phyloP scores from a whole-genome alignment of 768 basidiomycete species.

The Calocybe indica region DNA sequence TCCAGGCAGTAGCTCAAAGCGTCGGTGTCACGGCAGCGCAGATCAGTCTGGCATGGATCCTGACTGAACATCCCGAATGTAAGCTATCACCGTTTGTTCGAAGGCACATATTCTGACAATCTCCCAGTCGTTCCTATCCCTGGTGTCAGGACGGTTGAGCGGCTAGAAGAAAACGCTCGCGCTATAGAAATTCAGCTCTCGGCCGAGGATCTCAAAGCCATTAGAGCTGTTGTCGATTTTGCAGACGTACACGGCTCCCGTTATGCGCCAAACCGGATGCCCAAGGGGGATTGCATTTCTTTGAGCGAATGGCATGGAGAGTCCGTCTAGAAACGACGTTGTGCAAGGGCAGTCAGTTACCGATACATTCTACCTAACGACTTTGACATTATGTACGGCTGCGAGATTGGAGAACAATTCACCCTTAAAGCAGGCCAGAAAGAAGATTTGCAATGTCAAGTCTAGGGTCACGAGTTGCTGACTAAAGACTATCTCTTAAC shows the following conservation, averaged over 20 bases:
- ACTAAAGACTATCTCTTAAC: too few relatives aligned
- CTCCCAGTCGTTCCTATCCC: slow-evolving; percentile 20
- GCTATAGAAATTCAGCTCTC: slow-evolving; percentile 11
- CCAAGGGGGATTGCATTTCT: slow-evolving; percentile 14
- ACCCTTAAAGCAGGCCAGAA: too few relatives aligned
- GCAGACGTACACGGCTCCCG: slow-evolving; percentile 17
- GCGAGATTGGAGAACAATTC: too few relatives aligned
- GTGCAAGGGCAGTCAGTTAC: neutral
- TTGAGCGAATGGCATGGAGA: slow-evolving; percentile 12
- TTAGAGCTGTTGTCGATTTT: slow-evolving; percentile 12
- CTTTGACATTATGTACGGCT: too few relatives aligned
- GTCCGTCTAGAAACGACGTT: neutral
- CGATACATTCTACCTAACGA: too few relatives aligned
- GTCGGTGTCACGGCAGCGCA: slow-evolving; percentile 34
- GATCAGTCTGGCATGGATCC: slow-evolving; percentile 40
- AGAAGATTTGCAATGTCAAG: too few relatives aligned
- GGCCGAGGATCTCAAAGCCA: slow-evolving; percentile 14
- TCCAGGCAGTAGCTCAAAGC: slow-evolving; percentile 26
- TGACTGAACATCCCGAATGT: slow-evolving; percentile 22
- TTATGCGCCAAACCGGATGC: slow-evolving; percentile 11
- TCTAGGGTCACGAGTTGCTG: too few relatives aligned
- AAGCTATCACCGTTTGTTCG: neutral
- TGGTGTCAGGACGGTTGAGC: slow-evolving; percentile 10
- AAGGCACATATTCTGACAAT: neutral
- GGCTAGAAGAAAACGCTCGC: slow-evolving; percentile 18